Evolutionary conservation across 208 protist species (phyloP), one percentile per base, ranked within the genome.

Genomic region (Acanthamoeba healyi): DNA sequence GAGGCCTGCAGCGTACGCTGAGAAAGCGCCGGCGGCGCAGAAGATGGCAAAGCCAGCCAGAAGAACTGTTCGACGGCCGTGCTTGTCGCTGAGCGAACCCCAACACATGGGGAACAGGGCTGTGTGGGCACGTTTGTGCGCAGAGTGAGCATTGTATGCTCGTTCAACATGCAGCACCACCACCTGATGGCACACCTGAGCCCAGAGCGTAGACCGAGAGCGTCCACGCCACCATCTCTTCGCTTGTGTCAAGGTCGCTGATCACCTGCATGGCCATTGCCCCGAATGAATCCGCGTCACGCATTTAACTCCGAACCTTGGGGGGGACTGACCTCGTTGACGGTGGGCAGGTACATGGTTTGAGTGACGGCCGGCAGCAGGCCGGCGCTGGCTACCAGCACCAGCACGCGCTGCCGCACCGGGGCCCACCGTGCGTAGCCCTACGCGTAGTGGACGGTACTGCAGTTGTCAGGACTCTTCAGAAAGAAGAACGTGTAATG

Each of bases 271-370:
- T 49, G 1, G 65, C 15, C 15, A 12, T 79, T 46, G 22, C 7
- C 61, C 19, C 29, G 6, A 29, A 44, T 6, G 14, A 22, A 32
- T 36, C n/a, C 17, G 67, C 19, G 10, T 40, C 26, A 34, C 5
- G 34, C 51, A 5, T 2, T 82, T 1, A 12, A 82, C 42, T 22
- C 2, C 9, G 19, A 10, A 2, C 6, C 34, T 17, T 82, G 34
- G 38, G n/a, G n/a, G n/a, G n/a, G n/a, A n/a, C n/a, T n/a, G n/a
- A 86, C 77, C 77, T 86, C 77, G 77, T 86, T 86, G 77, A 86
- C 58, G 44, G 77, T 86, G 29, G 77, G 77, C n/a, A 86, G 44
- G 44, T 86, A 86, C 77, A 86, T 86, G 19, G 77, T 86, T 44
- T 86, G 77, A 38, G 77, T 86, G 77, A 86, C 58, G 38, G 77